A percentile compares a stretch with the other conserved stretches of the same genome.
These are phyloP conservation scores for Russula vinacea DNA, from an alignment of 768 basidiomycete genomes.

Conservation along the genomic window DNA sequence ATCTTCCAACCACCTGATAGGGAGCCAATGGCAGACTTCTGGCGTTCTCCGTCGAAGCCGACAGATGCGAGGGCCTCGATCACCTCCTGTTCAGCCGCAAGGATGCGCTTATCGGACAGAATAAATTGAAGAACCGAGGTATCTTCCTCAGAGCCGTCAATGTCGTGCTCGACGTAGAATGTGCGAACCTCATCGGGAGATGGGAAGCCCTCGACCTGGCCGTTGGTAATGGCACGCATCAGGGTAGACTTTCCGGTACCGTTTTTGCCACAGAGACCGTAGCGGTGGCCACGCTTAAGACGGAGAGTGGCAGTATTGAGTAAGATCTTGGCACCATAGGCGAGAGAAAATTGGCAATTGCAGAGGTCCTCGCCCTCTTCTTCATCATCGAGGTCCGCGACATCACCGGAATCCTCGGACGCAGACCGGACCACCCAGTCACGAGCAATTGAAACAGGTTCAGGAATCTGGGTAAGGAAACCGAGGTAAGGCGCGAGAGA, in stretches of 20 bases:
- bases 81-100: constrained; percentile 64
- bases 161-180: constrained; percentile 99
- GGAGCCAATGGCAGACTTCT: constrained; percentile 79
- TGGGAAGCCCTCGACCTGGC: constrained; percentile 98
- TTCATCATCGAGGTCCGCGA: constrained; percentile 74
- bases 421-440: constrained; percentile 93
- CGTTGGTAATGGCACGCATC: constrained; percentile 91
- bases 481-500: constrained; percentile 71
- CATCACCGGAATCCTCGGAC: constrained; percentile 67
- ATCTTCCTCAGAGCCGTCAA: constrained; percentile 91
- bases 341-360: constrained; percentile 98
- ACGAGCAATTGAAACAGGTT: constrained; percentile 61
- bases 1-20: constrained; percentile 99
- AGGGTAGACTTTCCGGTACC: constrained; percentile 97
- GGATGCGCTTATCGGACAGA: constrained; percentile 76
- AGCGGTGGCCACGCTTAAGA: constrained; percentile 97
- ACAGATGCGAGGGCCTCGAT: constrained; percentile 82
- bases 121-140: constrained; percentile 91
- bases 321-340: constrained; percentile 98
- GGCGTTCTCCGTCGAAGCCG: constrained; percentile 87
- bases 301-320: constrained; percentile 95
- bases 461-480: constrained; percentile 61
- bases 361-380: constrained; percentile 98
- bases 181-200: constrained; percentile 96
- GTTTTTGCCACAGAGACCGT: constrained; percentile 97